phyloP scores from a whole-genome alignment of 495 filamentous ascomycete species.

The Penicillium mononematosum region DNA sequence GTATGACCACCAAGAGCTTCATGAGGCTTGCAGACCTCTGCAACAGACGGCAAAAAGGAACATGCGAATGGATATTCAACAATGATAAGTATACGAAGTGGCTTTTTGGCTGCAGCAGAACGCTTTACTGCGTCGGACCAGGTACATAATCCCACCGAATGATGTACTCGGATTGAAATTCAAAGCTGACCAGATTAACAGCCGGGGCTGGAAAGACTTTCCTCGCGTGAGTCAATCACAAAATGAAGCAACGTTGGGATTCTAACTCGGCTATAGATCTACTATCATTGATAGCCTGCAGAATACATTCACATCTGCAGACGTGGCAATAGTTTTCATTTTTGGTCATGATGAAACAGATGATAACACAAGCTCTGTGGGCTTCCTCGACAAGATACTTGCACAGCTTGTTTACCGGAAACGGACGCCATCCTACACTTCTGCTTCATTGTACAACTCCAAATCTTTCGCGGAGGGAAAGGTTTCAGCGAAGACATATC shows the following conservation, averaged over 20 bases:
- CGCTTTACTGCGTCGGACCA: slow-evolving; percentile 34
- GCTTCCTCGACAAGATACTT: slow-evolving; percentile 27
- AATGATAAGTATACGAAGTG: slow-evolving; percentile 25
- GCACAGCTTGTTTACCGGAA: slow-evolving; percentile 38
- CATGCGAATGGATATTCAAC: slow-evolving; percentile 35
- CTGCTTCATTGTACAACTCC: slow-evolving; percentile 25
- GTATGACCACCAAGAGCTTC: slow-evolving; percentile 23
- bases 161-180: too few relatives aligned
- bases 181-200: too few relatives aligned
- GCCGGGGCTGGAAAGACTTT: slow-evolving; percentile 42
- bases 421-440: slow-evolving; percentile 23
- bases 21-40: slow-evolving; percentile 33
- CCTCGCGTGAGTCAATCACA: slow-evolving; percentile 31
- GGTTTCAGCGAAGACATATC: slow-evolving; percentile 33
- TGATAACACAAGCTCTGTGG: slow-evolving; percentile 21
- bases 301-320: slow-evolving; percentile 32
- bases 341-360: slow-evolving; percentile 34
- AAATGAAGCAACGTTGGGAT: too few relatives aligned
- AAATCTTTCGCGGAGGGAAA: slow-evolving; percentile 20
- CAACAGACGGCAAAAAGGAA: slow-evolving; percentile 30
- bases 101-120: slow-evolving; percentile 28
- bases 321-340: slow-evolving; percentile 34
- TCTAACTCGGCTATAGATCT: too few relatives aligned
- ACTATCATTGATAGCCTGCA: slow-evolving; percentile 32
- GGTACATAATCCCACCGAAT: slow-evolving; percentile 18